A percentile compares a stretch with the other conserved stretches of the same genome.
Conservation (phyloP, 306 rosid species). For the Cucurbita pepo region DNA sequence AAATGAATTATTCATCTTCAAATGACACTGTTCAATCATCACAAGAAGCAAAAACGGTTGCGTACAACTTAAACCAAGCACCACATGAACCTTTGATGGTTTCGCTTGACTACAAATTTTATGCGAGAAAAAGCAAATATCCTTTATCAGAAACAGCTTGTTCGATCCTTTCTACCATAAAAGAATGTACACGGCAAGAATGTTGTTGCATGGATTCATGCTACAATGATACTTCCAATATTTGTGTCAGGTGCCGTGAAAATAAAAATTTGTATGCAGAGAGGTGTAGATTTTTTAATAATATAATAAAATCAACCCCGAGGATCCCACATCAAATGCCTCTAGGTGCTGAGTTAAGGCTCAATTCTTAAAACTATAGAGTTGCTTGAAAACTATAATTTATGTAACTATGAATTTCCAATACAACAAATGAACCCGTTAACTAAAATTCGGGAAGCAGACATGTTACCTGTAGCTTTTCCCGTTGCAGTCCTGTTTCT, state of each 20-base stretch:
- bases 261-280: background rate
- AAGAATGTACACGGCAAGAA: background rate
- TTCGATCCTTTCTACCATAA: background rate
- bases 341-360: background rate
- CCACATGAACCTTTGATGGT: background rate
- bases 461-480: conserved; percentile 29
- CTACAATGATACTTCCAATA: background rate
- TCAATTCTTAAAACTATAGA: background rate
- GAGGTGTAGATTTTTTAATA: background rate
- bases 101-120: background rate
- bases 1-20: background rate
- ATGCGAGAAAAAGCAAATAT: background rate
- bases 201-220: background rate
- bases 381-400: background rate
- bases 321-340: background rate
- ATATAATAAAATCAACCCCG: background rate
- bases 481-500: conserved; percentile 26
- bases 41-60: background rate
- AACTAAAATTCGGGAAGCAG: conserved; percentile 50
- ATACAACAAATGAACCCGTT: background rate
- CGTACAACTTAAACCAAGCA: background rate
- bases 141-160: background rate
- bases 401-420: background rate
- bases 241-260: background rate
- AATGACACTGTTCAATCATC: background rate